Evolutionary conservation across 192 early-diverging fungal species (phyloP).

Genomic region (Chytriomyces confervae): DNA sequence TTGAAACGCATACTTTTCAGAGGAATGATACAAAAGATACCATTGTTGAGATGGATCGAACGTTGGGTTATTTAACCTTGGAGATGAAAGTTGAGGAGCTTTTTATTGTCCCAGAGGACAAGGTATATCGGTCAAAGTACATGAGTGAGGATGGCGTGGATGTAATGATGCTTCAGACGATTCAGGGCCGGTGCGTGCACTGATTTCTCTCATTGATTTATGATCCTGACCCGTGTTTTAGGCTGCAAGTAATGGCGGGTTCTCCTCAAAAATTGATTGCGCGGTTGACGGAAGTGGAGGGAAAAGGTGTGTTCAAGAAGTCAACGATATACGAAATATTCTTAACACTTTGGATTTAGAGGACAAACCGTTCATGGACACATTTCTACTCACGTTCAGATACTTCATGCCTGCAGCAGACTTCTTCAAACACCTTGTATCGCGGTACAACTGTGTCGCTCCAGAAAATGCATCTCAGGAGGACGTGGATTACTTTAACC

Average conservation of each 20-base stretch:
- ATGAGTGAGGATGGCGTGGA: slow-evolving; percentile 57
- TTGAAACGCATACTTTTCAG: slow-evolving; percentile 49
- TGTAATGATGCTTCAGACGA: slow-evolving; percentile 52
- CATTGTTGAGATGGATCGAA: slow-evolving; percentile 56
- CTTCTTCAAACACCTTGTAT: slow-evolving; percentile 57
- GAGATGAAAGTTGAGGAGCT: slow-evolving; percentile 42
- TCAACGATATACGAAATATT: background rate
- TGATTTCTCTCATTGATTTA: background rate
- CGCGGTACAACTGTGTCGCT: slow-evolving; percentile 53
- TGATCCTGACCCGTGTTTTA: slow-evolving; percentile 34
- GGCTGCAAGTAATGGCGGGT: slow-evolving; percentile 59
- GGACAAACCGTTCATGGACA: slow-evolving; percentile 59
- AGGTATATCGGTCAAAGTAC: slow-evolving; percentile 54
- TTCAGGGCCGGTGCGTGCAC: slow-evolving; percentile 48
- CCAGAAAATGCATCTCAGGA: slow-evolving; percentile 50
- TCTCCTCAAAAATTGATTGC: slow-evolving; percentile 60
- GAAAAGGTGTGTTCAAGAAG: slow-evolving; percentile 41
- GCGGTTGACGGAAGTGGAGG: slow-evolving; percentile 48
- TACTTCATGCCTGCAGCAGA: slow-evolving; percentile 59
- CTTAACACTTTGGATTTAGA: background rate
- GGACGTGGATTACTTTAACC: slow-evolving; percentile 54
- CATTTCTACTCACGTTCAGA: slow-evolving; percentile 58
- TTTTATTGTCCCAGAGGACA: slow-evolving; percentile 55
- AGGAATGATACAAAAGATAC: slow-evolving; percentile 34
- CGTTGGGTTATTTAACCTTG: slow-evolving; percentile 41